A percentile compares a stretch with the other conserved stretches of the same genome.
Conservation (phyloP, 2,329 filamentous ascomycete genomes). For the Fonsecaea pedrosoi region DNA sequence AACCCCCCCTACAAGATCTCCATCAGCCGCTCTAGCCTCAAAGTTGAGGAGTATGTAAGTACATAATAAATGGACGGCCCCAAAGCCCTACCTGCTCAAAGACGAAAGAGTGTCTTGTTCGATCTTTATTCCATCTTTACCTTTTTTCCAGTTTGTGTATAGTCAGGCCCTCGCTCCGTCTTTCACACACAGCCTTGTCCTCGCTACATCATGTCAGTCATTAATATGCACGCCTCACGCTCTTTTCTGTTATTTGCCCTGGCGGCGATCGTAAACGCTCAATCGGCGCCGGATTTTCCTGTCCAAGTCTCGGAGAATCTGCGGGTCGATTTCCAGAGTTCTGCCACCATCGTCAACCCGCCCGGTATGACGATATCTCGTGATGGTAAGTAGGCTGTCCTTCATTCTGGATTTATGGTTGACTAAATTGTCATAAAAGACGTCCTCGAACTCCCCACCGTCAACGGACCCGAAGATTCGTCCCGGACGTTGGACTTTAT, state of each 20-base stretch:
- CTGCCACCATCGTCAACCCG: slow-evolving; percentile 22
- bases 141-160: too few relatives aligned
- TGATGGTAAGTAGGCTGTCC: slow-evolving; percentile 23
- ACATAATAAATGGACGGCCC: not conserved
- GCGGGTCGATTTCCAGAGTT: slow-evolving; percentile 28
- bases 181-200: not conserved
- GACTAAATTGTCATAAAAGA: slow-evolving; percentile 17
- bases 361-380: slow-evolving; percentile 24
- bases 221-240: slow-evolving; percentile 12
- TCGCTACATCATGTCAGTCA: not conserved
- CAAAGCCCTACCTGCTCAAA: not conserved
- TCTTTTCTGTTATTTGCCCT: slow-evolving; percentile 15
- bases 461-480: slow-evolving; percentile 34
- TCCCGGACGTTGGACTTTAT: slow-evolving; percentile 33
- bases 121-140: not conserved
- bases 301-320: slow-evolving; percentile 27
- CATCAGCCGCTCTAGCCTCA: not conserved
- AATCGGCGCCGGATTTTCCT: slow-evolving; percentile 31
- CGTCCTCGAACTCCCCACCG: slow-evolving; percentile 29
- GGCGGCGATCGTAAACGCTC: slow-evolving; percentile 20
- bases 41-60: not conserved
- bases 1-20: not conserved
- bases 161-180: too few relatives aligned
- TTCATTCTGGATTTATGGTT: not conserved
- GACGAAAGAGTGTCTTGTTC: not conserved